Evolutionary conservation across 306 rosid species (phyloP).

Genomic region (Cicer cuneatum): DNA sequence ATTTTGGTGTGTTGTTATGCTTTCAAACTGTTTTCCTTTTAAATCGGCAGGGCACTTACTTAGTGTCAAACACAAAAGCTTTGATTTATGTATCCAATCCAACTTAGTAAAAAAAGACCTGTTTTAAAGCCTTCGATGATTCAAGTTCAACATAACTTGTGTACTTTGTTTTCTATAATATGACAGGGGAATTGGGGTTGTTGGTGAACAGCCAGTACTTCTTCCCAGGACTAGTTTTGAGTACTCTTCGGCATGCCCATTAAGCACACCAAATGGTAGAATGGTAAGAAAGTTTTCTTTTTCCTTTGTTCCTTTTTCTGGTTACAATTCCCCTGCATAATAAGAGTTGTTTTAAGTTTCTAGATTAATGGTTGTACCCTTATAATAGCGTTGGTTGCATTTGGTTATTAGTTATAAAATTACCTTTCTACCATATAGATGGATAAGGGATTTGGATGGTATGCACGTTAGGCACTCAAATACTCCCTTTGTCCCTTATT

Average conservation of each 20-base stretch:
- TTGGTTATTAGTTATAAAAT: not conserved
- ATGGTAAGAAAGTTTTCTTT: slow-evolving; percentile 66
- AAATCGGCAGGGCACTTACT: slow-evolving; percentile 11
- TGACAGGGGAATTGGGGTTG: slow-evolving; percentile 92
- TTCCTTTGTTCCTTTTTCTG: not conserved
- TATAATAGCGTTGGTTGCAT: not conserved
- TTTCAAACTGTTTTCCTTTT: slow-evolving; percentile 5
- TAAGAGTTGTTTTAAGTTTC: slow-evolving; percentile 30
- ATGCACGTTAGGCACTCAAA: slow-evolving; percentile 19
- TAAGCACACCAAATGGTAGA: slow-evolving; percentile 87
- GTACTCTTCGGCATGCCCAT: slow-evolving; percentile 95
- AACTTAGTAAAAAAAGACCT: not conserved
- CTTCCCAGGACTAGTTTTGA: slow-evolving; percentile 89
- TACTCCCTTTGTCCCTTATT: not conserved
- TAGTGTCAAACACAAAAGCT: slow-evolving; percentile 29
- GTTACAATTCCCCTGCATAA: not conserved
- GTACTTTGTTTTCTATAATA: slow-evolving; percentile 16
- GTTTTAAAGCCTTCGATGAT: slow-evolving; percentile 20
- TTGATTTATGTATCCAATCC: slow-evolving; percentile 8
- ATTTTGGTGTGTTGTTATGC: slow-evolving; percentile 29
- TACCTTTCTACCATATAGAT: slow-evolving; percentile 13
- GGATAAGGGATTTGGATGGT: not conserved
- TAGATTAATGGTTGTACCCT: not conserved
- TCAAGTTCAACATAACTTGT: slow-evolving; percentile 29
- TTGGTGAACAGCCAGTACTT: slow-evolving; percentile 94